Evolutionary conservation across 306 rosid genomes (phyloP).

Genomic region (Fragaria vesca): DNA sequence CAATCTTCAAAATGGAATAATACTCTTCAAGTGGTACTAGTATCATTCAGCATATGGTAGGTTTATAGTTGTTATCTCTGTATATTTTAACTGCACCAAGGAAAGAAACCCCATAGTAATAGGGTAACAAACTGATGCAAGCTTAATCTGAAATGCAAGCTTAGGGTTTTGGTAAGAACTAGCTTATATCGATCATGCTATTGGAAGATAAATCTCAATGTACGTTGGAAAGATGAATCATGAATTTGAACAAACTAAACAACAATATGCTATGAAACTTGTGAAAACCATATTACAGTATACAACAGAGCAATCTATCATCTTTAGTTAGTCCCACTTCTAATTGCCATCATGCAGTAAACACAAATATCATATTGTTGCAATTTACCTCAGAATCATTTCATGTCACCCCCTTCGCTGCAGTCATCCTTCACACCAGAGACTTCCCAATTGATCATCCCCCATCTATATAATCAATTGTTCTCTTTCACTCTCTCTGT

Average conservation of each 20-base stretch:
- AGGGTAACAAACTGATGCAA: background rate
- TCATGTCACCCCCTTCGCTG: background rate
- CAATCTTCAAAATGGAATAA: background rate
- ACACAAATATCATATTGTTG: background rate
- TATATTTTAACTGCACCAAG: background rate
- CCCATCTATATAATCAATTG: background rate
- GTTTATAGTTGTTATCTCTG: background rate
- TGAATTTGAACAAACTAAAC: background rate
- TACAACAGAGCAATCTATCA: background rate
- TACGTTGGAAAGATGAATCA: background rate
- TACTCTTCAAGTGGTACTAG: no score
- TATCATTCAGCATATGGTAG: background rate
- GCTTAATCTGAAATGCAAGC: background rate
- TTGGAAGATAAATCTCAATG: background rate
- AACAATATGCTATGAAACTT: background rate
- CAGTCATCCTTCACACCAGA: background rate
- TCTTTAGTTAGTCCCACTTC: background rate
- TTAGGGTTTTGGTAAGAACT: background rate
- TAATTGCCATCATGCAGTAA: background rate
- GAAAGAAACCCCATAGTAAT: background rate
- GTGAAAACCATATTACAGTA: constrained; percentile 2
- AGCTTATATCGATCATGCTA: background rate
- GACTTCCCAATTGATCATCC: background rate
- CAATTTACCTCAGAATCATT: background rate
- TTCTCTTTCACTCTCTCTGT: background rate